These are phyloP conservation scores for Podila epigama DNA, from an alignment of 192 early-diverging fungal species.

Conservation along the genomic window DNA sequence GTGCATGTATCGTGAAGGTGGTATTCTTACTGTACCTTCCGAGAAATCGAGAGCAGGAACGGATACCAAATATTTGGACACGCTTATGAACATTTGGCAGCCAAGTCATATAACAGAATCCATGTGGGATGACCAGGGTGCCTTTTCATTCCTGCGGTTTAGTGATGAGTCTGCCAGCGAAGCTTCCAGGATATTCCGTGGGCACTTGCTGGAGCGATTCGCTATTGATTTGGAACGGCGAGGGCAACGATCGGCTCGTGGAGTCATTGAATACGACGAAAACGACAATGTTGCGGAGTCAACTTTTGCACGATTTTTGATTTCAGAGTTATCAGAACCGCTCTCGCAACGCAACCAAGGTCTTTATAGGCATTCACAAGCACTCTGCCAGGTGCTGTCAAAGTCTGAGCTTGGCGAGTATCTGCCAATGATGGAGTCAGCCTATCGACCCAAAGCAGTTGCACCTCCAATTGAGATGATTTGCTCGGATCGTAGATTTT, in stretches of 20 bases:
- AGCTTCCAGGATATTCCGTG: slow-evolving; percentile 49
- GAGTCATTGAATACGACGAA: slow-evolving; percentile 2
- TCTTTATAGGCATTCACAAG: slow-evolving; percentile 12
- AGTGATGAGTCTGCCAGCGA: slow-evolving; percentile 55
- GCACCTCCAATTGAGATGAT: slow-evolving; percentile 71
- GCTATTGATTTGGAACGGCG: slow-evolving; percentile 39
- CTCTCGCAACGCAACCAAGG: slow-evolving; percentile 17
- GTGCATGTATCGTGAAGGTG: slow-evolving; percentile 71
- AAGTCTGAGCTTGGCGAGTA: slow-evolving; percentile 39
- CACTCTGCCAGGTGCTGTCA: slow-evolving; percentile 12
- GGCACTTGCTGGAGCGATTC: slow-evolving; percentile 52
- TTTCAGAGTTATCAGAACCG: slow-evolving; percentile 31
- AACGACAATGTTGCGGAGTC: slow-evolving; percentile 22
- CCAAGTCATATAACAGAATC: slow-evolving; percentile 62
- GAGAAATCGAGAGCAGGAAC: slow-evolving; percentile 52
- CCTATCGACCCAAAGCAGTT: slow-evolving; percentile 60
- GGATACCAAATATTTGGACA: slow-evolving; percentile 51
- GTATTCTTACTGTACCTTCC: slow-evolving; percentile 53
- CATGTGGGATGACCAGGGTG: slow-evolving; percentile 39
- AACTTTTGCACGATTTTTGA: slow-evolving; percentile 56
- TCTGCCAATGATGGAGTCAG: slow-evolving; percentile 49
- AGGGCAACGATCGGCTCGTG: slow-evolving; percentile 31
- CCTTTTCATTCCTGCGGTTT: slow-evolving; percentile 67
- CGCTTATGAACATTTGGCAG: slow-evolving; percentile 65
- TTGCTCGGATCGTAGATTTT: slow-evolving; percentile 69